A percentile compares a stretch with the other conserved stretches of the same genome.
Conservation (phyloP, 257 asterid genomes). For the Solanum chmielewskii region DNA sequence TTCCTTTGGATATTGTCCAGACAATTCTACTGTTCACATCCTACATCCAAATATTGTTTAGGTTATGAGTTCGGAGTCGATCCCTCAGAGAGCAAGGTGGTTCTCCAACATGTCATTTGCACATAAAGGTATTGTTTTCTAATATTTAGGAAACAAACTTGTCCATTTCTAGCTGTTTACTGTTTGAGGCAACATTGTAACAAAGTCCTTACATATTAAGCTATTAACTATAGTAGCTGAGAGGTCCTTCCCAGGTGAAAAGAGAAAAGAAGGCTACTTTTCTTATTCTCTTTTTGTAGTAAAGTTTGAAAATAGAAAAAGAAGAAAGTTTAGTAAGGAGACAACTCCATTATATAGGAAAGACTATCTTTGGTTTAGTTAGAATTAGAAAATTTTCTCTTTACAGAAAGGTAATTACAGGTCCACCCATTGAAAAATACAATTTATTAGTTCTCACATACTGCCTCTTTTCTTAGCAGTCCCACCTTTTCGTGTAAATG, state of each 20-base stretch:
- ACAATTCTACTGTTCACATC: neutral
- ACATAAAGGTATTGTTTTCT: neutral
- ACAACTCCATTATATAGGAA: neutral
- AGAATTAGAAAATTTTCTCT: neutral
- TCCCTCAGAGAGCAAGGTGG: neutral
- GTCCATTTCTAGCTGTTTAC: neutral
- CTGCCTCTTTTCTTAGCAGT: neutral
- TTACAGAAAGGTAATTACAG: neutral
- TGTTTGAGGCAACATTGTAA: neutral
- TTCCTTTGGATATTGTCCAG: neutral
- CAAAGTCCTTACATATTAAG: neutral
- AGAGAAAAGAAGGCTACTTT: neutral
- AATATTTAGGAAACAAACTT: neutral
- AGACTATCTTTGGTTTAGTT: neutral
- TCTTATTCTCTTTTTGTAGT: neutral
- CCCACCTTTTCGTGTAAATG: neutral
- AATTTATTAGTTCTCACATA: neutral
- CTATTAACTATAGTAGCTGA: neutral
- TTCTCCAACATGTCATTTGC: neutral
- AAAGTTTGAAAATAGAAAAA: neutral
- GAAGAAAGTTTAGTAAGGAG: neutral
- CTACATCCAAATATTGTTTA: neutral
- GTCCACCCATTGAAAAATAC: neutral
- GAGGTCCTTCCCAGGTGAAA: neutral
- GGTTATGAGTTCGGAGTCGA: neutral